Evolutionary conservation across 169 alveolate species (phyloP).

Genomic region (Plasmodium knowlesi): DNA sequence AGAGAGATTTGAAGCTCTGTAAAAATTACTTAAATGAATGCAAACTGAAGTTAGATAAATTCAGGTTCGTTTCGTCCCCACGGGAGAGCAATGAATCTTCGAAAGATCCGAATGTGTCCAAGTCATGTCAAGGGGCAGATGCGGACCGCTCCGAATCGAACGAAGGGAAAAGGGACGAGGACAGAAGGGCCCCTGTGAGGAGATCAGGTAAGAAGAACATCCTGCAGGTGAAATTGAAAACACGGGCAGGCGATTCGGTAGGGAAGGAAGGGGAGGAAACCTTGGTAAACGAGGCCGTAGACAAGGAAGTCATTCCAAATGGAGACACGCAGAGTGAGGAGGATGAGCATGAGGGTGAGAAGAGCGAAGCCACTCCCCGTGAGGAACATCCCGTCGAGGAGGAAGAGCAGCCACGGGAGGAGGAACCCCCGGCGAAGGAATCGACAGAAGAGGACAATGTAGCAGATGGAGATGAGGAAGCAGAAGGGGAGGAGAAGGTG

Average conservation of each 20-base stretch:
- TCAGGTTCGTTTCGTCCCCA: background rate
- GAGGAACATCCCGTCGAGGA: background rate
- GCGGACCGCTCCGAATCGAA: background rate
- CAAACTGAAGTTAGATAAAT: constrained; percentile 26
- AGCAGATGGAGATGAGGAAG: background rate
- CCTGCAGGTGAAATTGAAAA: constrained; percentile 27
- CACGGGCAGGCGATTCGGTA: background rate
- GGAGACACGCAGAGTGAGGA: background rate
- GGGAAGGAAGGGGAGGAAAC: background rate
- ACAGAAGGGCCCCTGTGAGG: background rate
- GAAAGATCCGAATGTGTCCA: background rate
- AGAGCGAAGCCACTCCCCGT: background rate
- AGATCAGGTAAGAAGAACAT: background rate
- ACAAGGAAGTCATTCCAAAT: background rate
- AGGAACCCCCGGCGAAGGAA: background rate
- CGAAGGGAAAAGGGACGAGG: background rate
- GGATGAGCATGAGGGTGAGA: background rate
- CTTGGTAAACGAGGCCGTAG: background rate
- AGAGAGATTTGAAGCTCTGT: constrained; percentile 50
- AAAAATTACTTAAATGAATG: constrained; percentile 36
- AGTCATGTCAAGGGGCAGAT: background rate
- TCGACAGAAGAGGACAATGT: background rate
- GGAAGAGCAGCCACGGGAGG: background rate
- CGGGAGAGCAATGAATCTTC: background rate
- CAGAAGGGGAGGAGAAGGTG: background rate